A percentile compares a stretch with the other conserved stretches of the same genome.
These are phyloP conservation scores for Mycena metata DNA, from an alignment of 768 basidiomycete genomes.

Conservation along the genomic window DNA sequence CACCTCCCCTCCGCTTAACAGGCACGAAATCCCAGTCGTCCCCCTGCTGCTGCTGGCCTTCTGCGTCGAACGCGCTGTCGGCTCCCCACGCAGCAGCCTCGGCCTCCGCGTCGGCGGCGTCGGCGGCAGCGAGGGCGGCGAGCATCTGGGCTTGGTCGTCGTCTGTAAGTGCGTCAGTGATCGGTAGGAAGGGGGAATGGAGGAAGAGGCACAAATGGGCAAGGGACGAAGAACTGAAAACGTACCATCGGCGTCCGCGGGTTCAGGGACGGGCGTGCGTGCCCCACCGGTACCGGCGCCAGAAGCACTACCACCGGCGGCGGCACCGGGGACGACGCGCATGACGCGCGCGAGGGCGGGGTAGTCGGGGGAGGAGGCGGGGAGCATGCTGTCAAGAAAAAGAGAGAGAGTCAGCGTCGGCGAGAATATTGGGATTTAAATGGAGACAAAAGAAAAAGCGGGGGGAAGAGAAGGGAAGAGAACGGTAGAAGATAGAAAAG, in stretches of 20 bases:
- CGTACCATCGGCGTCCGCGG: too few species aligned
- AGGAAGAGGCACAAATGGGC: too few species aligned
- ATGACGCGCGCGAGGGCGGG: conserved; percentile 73
- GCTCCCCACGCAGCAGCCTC: conserved; percentile 23
- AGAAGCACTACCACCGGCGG: too few species aligned
- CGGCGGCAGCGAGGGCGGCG: conserved; percentile 25
- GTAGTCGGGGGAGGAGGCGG: conserved; percentile 62
- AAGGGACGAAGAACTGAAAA: too few species aligned
- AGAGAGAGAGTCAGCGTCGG: conserved; percentile 10
- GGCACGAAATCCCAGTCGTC: conserved; percentile 83
- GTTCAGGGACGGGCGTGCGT: neutral
- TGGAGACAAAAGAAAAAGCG: neutral
- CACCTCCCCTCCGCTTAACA: conserved; percentile 59
- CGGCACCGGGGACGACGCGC: conserved; percentile 63
- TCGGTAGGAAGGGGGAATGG: too few species aligned
- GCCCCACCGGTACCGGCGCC: neutral
- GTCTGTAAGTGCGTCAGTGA: too few species aligned
- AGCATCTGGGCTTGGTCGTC: conserved; percentile 10
- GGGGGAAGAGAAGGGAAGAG: conserved; percentile 6
- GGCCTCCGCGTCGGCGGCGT: conserved; percentile 20
- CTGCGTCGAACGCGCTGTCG: conserved; percentile 43
- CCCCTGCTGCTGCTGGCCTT: too few species aligned
- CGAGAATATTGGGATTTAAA: neutral
- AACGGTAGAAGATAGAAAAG: too few species aligned
- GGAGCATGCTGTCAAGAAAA: conserved; percentile 66